Evolutionary conservation across 176 grass and related monocot species (phyloP), one percentile per base, ranked within the genome.

Genomic region (Bromus sterilis): DNA sequence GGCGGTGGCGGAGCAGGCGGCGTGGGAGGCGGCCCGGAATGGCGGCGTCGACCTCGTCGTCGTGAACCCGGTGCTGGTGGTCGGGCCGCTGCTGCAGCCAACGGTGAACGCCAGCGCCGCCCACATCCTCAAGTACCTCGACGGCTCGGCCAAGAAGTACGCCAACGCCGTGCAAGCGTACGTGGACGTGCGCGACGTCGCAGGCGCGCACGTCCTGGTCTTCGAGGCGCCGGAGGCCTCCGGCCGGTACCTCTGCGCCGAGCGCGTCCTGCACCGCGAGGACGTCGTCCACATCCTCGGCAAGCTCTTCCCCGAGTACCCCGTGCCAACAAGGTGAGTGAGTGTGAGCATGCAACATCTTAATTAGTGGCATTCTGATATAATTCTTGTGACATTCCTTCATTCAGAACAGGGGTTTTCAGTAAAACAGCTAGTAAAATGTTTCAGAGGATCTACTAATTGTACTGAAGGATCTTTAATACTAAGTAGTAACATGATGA

Each of bases 161-260:
- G 66, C 92, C 76, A 98, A 98, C 57, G 96, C 96, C 9, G 96
- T 98, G 37, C 96, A 98, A 85, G 90, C 88, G 3, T 98, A 98
- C 66, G 96, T 98, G 3, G 91, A 98, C 82, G 96, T 98, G 20
- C 86, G 90, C 13, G 96, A 98, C 76, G 96, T 98, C 28, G 96
- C 93, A 11, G 76, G 7, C 33, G 96, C 93, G 3, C 96, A 99
- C 59, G n/a, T 93, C 49, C 83, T 46, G 56, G 89, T 99, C 30
- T 99, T 88, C 77, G 96, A 99, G 85, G 57, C 16, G 9, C 75
- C 85, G 1, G 49, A 1, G 4, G 93, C 93, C 6, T 76, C 93
- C 4, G 90, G 90, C 10, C 77, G 95, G 0, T n/a, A 93, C 86
- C 80, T 98, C 78, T 98, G 95, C 76, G 88, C 86, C 55, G 92